Evolutionary conservation across 2,329 filamentous ascomycete species (phyloP).

Genomic region (Thelonectria olida): DNA sequence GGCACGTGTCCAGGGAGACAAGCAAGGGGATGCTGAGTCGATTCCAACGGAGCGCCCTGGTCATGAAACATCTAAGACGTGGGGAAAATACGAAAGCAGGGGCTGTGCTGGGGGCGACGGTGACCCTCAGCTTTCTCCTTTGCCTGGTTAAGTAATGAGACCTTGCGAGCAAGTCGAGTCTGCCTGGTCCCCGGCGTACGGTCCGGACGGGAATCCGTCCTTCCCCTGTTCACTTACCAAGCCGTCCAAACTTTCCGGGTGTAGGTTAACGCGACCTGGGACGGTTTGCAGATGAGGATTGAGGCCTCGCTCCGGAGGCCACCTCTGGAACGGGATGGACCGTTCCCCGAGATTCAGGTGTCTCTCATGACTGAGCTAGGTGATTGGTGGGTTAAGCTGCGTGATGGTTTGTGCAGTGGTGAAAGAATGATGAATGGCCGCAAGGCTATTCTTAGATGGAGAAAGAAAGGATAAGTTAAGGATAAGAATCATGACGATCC

Average conservation of each 20-base stretch:
- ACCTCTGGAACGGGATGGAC: slow-evolving; percentile 35
- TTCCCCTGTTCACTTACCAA: neutral
- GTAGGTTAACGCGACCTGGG: neutral
- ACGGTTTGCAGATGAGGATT: slow-evolving; percentile 7
- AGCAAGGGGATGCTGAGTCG: slow-evolving; percentile 16
- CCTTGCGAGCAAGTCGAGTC: slow-evolving; percentile 2
- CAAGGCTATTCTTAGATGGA: slow-evolving; percentile 17
- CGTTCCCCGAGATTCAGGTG: slow-evolving; percentile 37
- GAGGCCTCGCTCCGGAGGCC: slow-evolving; percentile 27
- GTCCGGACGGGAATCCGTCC: neutral
- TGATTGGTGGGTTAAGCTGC: slow-evolving; percentile 3
- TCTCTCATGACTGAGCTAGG: slow-evolving; percentile 6
- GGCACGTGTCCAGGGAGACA: slow-evolving; percentile 31
- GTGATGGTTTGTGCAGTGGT: slow-evolving; percentile 1
- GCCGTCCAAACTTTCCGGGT: slow-evolving; percentile 2
- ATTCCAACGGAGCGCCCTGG: slow-evolving; percentile 28
- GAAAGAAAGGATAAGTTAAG: slow-evolving; percentile 15
- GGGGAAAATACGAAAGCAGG: slow-evolving; percentile 42
- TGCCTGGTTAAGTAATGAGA: slow-evolving; percentile 9
- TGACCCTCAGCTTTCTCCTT: slow-evolving; percentile 7
- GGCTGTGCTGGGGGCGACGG: slow-evolving; percentile 3
- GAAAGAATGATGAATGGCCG: neutral
- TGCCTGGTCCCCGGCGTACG: neutral
- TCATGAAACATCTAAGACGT: slow-evolving; percentile 41
- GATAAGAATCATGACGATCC: slow-evolving; percentile 13